Evolutionary conservation across 257 asterid species (phyloP), one percentile per base, ranked within the genome.

Genomic region (Gynochthodes officinalis): DNA sequence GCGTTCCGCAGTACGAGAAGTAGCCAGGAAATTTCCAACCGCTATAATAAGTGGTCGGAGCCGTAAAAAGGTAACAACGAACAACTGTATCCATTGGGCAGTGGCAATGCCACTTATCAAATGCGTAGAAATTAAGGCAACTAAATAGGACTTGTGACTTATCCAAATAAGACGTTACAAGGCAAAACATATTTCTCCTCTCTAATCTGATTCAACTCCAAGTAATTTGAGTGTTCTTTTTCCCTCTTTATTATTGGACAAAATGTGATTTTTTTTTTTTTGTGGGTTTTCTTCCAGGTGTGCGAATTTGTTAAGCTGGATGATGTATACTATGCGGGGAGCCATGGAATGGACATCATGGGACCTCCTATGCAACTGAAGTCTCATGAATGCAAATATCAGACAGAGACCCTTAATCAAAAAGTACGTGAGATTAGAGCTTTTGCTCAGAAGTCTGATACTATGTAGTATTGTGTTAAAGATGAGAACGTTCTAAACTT

Each of bases 271-370:
- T 15, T 3, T 50, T 3, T 69, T 6, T 35, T 10, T 61, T 25
- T 39, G 4, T 23, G 7, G 37, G 52, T 48, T 23, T 37, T 64
- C 40, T 49, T 69, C 4, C 77, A 92, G 98, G 97, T 92, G 42
- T 74, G 84, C 78, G 93, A 78, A 65, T 93, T 93, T 85, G 96
- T 90, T 0, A 85, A 86, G 81, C 73, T 93, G 37, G 96, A 89
- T 71, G 89, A 90, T 71, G 83, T 93, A 30, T 89, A 82, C 75
- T 93, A 93, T 33, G 98, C 98, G n/a, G 98, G 98, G 30, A 90
- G 97, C 85, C 98, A 93, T 76, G 98, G 98, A 6, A 86, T 93
- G 98, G 98, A 93, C 73, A 93, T 93, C 64, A 87, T 83, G 87
- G 96, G 95, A 33, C 98, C 98, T 32, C 80, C 81, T 0, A 71